Conservation (phyloP, 352 stramenopile genomes). For the Globisporangium acanthophoron region DNA sequence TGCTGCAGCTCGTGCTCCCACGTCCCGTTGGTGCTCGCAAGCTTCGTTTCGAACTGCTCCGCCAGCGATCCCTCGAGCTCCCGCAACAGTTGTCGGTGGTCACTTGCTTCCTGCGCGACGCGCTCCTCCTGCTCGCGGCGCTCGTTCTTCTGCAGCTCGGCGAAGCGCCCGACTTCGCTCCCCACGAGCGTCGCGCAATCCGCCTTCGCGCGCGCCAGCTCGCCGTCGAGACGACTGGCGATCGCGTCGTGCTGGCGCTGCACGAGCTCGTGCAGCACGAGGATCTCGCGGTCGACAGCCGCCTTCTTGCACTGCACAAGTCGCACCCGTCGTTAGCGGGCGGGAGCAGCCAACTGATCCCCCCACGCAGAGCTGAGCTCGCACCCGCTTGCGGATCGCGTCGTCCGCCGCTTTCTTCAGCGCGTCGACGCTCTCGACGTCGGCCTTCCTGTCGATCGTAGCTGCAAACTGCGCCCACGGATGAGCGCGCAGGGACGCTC, state of each 20-base stretch:
- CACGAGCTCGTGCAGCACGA: constrained; percentile 29
- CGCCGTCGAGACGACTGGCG: not conserved
- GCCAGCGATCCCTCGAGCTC: not conserved
- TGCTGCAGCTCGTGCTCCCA: not conserved
- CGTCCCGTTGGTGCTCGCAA: not conserved
- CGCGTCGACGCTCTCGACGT: constrained; percentile 21
- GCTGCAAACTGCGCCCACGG: constrained; percentile 17
- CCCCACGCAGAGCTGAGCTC: not conserved
- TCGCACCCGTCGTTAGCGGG: not conserved
- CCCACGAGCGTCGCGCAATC: not conserved
- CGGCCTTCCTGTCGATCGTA: constrained; percentile 42
- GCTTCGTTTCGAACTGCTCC: not conserved
- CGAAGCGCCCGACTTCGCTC: not conserved
- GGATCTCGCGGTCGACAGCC: constrained; percentile 41
- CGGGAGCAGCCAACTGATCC: not conserved
- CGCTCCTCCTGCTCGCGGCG: not conserved
- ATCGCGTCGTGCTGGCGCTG: constrained; percentile 16
- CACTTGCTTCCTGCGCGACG: not conserved
- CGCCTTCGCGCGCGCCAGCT: not conserved
- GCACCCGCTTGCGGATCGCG: constrained; percentile 37
- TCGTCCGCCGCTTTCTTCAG: constrained; percentile 32
- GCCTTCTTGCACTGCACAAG: constrained; percentile 31
- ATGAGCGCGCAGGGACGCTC: not conserved
- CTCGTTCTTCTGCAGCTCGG: not conserved
- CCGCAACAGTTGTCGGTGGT: not conserved